These are phyloP conservation scores for Afroboletus lepidellus DNA, from an alignment of 1,284 basidiomycete species.

Conservation along the genomic window DNA sequence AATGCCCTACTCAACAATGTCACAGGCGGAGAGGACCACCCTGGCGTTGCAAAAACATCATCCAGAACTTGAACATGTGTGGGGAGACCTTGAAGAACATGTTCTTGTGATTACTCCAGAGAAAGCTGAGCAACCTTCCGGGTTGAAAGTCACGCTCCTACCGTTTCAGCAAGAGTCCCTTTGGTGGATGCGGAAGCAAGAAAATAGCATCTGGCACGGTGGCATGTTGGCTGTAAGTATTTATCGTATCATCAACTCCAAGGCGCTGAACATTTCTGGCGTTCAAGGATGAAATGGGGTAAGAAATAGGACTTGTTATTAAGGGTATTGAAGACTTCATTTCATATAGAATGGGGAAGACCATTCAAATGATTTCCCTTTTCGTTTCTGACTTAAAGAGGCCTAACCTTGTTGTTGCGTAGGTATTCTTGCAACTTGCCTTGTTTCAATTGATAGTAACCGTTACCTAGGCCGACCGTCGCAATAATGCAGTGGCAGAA, in stretches of 20 bases:
- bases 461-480: slow-evolving; percentile 72
- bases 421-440: slow-evolving; percentile 31
- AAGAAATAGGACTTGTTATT: slow-evolving; percentile 22
- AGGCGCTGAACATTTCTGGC: slow-evolving; percentile 2
- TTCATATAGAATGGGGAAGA: slow-evolving; percentile 88
- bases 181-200: slow-evolving; percentile 95
- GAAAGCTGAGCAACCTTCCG: slow-evolving; percentile 76
- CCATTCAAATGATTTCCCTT: slow-evolving; percentile 94
- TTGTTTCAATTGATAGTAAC: background rate
- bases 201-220: slow-evolving; percentile 84
- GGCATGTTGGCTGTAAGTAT: slow-evolving; percentile 86
- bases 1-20: background rate
- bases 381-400: slow-evolving; percentile 77
- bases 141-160: slow-evolving; percentile 71
- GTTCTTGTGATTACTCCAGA: slow-evolving; percentile 67
- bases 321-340: slow-evolving; percentile 3
- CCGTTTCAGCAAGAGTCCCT: slow-evolving; percentile 92
- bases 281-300: slow-evolving; percentile 87
- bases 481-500: slow-evolving; percentile 99
- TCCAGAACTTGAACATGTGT: slow-evolving; percentile 80
- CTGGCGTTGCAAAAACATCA: slow-evolving; percentile 65
- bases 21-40: slow-evolving; percentile 74
- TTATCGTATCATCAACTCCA: background rate
- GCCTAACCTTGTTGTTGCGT: slow-evolving; percentile 92
- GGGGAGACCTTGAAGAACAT: slow-evolving; percentile 80